These are phyloP conservation scores for Baudoinia panamericana DNA, from an alignment of 495 filamentous ascomycete genomes.

Conservation along the genomic window DNA sequence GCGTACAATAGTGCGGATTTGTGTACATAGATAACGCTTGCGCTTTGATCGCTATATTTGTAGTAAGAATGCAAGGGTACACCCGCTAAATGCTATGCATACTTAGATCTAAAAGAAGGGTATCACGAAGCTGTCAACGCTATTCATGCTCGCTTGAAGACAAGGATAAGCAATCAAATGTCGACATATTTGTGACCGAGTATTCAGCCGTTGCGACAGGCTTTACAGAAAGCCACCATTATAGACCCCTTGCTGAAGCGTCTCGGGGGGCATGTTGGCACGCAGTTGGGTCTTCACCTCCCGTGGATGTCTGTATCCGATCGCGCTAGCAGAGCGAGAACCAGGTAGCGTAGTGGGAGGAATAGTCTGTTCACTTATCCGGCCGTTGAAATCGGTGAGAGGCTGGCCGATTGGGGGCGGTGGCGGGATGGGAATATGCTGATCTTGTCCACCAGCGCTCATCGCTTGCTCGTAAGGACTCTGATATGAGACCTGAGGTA, in stretches of 20 bases:
- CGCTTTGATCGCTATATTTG: too few species aligned
- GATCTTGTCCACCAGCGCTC: slow-evolving; percentile 13
- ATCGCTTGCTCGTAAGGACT: slow-evolving; percentile 22
- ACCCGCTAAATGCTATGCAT: too few species aligned
- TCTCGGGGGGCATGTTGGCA: slow-evolving; percentile 32
- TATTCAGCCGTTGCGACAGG: too few species aligned
- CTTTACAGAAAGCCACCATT: slow-evolving; percentile 17
- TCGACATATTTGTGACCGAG: not conserved
- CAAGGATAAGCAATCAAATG: too few species aligned
- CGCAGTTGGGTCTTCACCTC: too few species aligned
- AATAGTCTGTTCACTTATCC: slow-evolving; percentile 11
- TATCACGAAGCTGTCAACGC: too few species aligned
- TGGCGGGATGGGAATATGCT: slow-evolving; percentile 16
- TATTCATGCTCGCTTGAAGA: too few species aligned
- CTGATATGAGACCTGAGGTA: too few species aligned
- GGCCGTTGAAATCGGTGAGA: not conserved
- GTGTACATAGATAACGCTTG: too few species aligned
- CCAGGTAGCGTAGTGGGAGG: slow-evolving; percentile 9
- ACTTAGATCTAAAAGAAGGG: too few species aligned
- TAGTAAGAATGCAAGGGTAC: too few species aligned
- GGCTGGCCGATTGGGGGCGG: slow-evolving; percentile 13
- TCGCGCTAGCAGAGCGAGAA: slow-evolving; percentile 16
- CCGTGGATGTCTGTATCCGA: slow-evolving; percentile 30
- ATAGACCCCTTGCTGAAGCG: slow-evolving; percentile 25
- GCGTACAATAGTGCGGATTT: too few species aligned